These are phyloP conservation scores for Kalanchoe fedtschenkoi DNA, from an alignment of 164 flowering plant genomes.

Conservation along the genomic window DNA sequence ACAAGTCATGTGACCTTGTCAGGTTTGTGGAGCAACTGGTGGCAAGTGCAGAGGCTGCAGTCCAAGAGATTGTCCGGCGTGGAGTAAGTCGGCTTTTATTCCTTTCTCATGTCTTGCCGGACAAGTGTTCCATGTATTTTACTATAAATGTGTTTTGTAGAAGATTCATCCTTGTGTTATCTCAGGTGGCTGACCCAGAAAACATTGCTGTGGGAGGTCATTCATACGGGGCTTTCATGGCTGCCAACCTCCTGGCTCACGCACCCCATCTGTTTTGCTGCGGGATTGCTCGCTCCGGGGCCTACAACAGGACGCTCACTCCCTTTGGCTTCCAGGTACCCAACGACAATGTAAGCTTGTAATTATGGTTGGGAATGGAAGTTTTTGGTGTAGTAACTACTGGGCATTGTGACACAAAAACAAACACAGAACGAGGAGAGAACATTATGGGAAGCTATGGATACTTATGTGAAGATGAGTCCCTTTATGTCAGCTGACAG, in stretches of 20 bases:
- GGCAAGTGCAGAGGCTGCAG: conserved; percentile 97
- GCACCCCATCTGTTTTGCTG: conserved; percentile 96
- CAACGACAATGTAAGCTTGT: background rate
- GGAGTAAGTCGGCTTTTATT: conserved; percentile 47
- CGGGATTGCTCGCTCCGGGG: conserved; percentile 97
- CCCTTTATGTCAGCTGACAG: conserved; percentile 95
- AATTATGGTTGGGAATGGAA: background rate
- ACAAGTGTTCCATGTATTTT: too few species aligned
- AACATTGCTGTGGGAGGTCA: conserved; percentile 98
- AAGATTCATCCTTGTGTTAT: background rate
- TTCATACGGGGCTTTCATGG: conserved; percentile 98
- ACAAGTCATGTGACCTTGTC: conserved; percentile 10
- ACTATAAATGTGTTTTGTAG: too few species aligned
- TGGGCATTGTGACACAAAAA: conserved; percentile 10
- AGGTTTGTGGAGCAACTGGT: conserved; percentile 95
- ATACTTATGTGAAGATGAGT: conserved; percentile 85
- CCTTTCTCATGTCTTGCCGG: background rate
- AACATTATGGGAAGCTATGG: conserved; percentile 92
- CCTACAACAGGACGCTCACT: conserved; percentile 94
- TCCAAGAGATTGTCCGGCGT: conserved; percentile 80
- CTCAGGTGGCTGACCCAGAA: conserved; percentile 86
- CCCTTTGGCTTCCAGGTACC: conserved; percentile 99
- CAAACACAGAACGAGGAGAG: conserved; percentile 97
- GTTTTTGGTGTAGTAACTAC: background rate
- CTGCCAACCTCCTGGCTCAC: conserved; percentile 94